A percentile compares a stretch with the other conserved stretches of the same genome.
Conservation (phyloP, 805 yeast species). For the Naumovozyma dairenensis region DNA sequence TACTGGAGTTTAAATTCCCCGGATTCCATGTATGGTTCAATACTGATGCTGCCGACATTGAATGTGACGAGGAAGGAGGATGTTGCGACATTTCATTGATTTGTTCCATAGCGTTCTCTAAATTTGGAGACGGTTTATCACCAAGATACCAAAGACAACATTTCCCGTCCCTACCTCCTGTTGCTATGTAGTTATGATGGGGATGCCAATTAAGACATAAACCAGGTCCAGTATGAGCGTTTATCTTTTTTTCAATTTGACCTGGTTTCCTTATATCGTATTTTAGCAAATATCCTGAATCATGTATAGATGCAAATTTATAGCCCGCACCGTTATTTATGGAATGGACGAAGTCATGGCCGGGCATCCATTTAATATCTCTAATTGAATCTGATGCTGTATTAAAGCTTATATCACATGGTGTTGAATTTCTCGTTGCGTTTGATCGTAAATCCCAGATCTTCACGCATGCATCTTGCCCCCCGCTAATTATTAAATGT, state of each 20-base stretch:
- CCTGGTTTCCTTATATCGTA: constrained; percentile 74
- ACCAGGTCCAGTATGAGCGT: constrained; percentile 90
- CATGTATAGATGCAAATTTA: constrained; percentile 70
- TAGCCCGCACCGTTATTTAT: constrained; percentile 24
- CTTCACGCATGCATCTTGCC: constrained; percentile 72
- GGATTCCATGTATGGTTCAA: too few species aligned
- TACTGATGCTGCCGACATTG: too few species aligned
- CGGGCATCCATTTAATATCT: constrained; percentile 44
- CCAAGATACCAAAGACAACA: constrained; percentile 29
- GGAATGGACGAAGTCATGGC: constrained; percentile 9
- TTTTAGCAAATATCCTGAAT: constrained; percentile 76
- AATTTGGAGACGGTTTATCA: too few species aligned
- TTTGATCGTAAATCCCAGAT: constrained; percentile 56
- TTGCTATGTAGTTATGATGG: constrained; percentile 63
- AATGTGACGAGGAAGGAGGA: background rate
- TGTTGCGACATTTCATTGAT: too few species aligned
- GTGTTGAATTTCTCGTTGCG: constrained; percentile 30
- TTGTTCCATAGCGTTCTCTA: constrained; percentile 1
- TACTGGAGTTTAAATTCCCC: constrained; percentile 8
- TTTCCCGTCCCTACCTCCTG: constrained; percentile 84
- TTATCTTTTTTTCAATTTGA: constrained; percentile 57
- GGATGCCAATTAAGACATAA: constrained; percentile 85
- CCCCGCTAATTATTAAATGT: constrained; percentile 46
- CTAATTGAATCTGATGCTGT: constrained; percentile 66
- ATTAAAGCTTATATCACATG: constrained; percentile 24